These are phyloP conservation scores for Protomyces inouyei DNA, from an alignment of 1,139 yeast genomes.

Conservation along the genomic window DNA sequence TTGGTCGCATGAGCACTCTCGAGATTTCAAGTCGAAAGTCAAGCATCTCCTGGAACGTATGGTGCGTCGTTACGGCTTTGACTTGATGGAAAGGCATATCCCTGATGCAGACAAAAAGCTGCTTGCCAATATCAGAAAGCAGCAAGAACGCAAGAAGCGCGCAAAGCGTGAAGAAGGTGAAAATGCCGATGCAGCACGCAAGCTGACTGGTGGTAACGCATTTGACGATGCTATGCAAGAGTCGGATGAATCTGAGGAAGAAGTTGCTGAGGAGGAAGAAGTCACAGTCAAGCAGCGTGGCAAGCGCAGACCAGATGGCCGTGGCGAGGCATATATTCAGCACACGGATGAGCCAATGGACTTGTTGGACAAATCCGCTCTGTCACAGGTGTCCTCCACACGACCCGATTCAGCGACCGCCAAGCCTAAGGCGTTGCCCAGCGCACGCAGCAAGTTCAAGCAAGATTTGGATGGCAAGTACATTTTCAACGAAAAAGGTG, in stretches of 20 bases:
- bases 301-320: conserved; percentile 28
- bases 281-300: conserved; percentile 3
- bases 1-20: conserved; percentile 95
- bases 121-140: conserved; percentile 42
- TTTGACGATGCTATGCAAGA: conserved; percentile 71
- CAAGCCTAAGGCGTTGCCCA: conserved; percentile 34
- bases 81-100: conserved; percentile 67
- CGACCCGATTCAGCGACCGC: conserved; percentile 50
- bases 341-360: conserved; percentile 78
- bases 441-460: conserved; percentile 49
- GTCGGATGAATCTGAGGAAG: conserved; percentile 33
- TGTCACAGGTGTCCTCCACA: conserved; percentile 82
- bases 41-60: conserved; percentile 89
- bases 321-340: conserved; percentile 50
- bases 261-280: conserved; percentile 29
- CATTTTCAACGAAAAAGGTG: conserved; percentile 38
- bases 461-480: conserved; percentile 43
- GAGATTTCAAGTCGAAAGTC: conserved; percentile 86
- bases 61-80: conserved; percentile 83
- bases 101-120: conserved; percentile 86
- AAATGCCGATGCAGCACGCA: conserved; percentile 53
- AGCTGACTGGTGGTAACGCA: conserved; percentile 6
- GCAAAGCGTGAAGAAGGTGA: conserved; percentile 48
- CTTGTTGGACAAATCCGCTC: conserved; percentile 74
- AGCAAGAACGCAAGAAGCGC: conserved; percentile 50